Base-by-base conservation (phyloP, 345 rosid genomes). In the Eucalyptus cloeziana region DNA sequence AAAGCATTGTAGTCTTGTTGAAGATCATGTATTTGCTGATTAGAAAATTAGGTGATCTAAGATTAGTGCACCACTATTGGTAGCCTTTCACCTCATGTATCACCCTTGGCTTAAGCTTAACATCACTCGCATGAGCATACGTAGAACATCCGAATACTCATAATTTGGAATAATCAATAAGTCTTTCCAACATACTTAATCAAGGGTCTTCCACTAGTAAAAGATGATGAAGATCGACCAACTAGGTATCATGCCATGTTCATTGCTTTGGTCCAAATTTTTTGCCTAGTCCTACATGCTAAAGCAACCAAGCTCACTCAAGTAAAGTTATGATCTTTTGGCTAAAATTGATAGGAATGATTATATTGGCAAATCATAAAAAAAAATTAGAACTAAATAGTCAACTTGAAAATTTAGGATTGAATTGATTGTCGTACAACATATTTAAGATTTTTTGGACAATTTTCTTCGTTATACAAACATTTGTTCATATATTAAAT, bases 121-220 rank as follows among this genome's bases (percentile, higher is more conserved):
- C 15, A 25, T 60, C 0, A 60, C n/a, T 25, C 1, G 3, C n/a
- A 25, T 11, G n/a, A 27, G n/a, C 31, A 60, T 60, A 60, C 7
- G 0, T 11, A 5, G 7, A 11, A 60, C 67, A 60, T 60, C 1
- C 0, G 15, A 60, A 60, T 60, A 5, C 4, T 60, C 13, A 25
- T 11, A 27, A 60, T 60, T 25, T 25, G n/a, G 67, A 60, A 11
- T 4, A 60, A 25, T 60, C 67, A 60, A 60, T 27, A 60, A 13
- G n/a, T 60, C 30, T 27, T 12, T 27, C 7, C 3, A 1, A 60
- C 31, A 5, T 60, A 60, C n/a, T 60, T 60, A 25, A 11, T 60
- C 15, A 4, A 25, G 14, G 30, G 15, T 10, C 31, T 25, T 60
- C 31, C 67, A 60, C 31, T 60, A 10, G 4, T 25, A 60, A 12